phyloP scores from a whole-genome alignment of 2,329 filamentous ascomycete species.

The Delphinella strobiligena region DNA sequence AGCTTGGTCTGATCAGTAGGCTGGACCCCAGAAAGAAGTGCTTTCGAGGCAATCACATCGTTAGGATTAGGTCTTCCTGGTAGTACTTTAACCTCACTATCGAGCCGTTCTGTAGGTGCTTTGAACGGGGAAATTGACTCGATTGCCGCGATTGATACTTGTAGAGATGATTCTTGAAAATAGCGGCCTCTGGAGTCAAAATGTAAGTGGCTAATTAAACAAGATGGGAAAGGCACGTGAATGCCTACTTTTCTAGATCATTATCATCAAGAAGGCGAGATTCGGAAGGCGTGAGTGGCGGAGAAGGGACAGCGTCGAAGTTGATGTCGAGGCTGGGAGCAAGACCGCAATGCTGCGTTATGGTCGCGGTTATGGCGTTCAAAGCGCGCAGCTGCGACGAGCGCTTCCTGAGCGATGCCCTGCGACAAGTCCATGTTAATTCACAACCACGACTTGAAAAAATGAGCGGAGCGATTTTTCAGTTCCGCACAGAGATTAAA shows the following conservation, averaged over 20 bases:
- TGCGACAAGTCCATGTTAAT: conserved; percentile 22
- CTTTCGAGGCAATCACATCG: not conserved
- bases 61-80: not conserved
- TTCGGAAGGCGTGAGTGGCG: conserved; percentile 35
- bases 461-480: conserved; percentile 27
- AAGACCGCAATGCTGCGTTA: conserved; percentile 15
- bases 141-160: conserved; percentile 15
- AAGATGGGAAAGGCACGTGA: conserved; percentile 6
- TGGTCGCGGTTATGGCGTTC: conserved; percentile 64
- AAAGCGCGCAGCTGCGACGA: conserved; percentile 87
- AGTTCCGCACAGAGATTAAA: conserved; percentile 23
- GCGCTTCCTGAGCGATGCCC: conserved; percentile 56
- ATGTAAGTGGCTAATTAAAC: conserved; percentile 1
- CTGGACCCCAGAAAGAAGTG: not conserved
- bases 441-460: conserved; percentile 26
- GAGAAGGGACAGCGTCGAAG: conserved; percentile 31
- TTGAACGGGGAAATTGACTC: conserved; percentile 7
- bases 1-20: not conserved
- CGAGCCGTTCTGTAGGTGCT: not conserved
- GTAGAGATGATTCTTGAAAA: conserved; percentile 45
- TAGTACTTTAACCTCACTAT: not conserved
- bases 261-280: conserved; percentile 45
- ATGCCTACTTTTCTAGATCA: conserved; percentile 44
- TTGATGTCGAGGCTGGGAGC: conserved; percentile 33
- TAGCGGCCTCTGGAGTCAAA: conserved; percentile 36